phyloP scores from a whole-genome alignment of 2,329 filamentous ascomycete species.

The Pestalotiopsis sp. region DNA sequence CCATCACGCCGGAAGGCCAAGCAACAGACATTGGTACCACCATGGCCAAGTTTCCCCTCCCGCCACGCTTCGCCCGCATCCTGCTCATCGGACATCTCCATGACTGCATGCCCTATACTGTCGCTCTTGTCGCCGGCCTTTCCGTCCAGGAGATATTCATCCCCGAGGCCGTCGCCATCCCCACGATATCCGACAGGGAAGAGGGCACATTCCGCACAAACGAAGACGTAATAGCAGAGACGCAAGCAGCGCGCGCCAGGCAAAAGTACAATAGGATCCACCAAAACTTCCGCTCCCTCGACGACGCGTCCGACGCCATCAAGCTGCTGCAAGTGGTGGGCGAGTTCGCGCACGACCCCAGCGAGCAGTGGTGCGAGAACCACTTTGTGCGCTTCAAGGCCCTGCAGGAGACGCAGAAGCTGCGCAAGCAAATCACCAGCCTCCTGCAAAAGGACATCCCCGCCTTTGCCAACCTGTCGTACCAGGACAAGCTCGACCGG shows the following conservation, averaged over 20 bases:
- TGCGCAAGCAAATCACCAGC: conserved; percentile 79
- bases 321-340: conserved; percentile 88
- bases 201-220: conserved; percentile 52
- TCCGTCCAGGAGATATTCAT: conserved; percentile 89
- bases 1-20: conserved; percentile 68
- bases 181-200: conserved; percentile 47
- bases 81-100: conserved; percentile 84
- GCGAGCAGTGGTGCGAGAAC: conserved; percentile 73
- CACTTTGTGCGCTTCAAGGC: conserved; percentile 88
- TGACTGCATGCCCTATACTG: conserved; percentile 79
- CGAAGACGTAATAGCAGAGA: conserved; percentile 71
- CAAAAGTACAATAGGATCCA: conserved; percentile 69
- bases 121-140: conserved; percentile 84
- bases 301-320: conserved; percentile 82
- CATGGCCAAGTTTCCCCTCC: conserved; percentile 86
- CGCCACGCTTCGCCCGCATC: conserved; percentile 88
- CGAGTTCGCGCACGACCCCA: conserved; percentile 75
- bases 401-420: conserved; percentile 80
- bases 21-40: conserved; percentile 79
- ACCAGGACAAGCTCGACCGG: conserved; percentile 56
- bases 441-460: conserved; percentile 77
- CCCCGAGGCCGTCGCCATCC: conserved; percentile 74
- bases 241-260: conserved; percentile 64
- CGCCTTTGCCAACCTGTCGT: conserved; percentile 57
- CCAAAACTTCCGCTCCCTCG: conserved; percentile 75